Base-by-base conservation (phyloP, 805 yeast species). In the Huiozyma naganishii region DNA sequence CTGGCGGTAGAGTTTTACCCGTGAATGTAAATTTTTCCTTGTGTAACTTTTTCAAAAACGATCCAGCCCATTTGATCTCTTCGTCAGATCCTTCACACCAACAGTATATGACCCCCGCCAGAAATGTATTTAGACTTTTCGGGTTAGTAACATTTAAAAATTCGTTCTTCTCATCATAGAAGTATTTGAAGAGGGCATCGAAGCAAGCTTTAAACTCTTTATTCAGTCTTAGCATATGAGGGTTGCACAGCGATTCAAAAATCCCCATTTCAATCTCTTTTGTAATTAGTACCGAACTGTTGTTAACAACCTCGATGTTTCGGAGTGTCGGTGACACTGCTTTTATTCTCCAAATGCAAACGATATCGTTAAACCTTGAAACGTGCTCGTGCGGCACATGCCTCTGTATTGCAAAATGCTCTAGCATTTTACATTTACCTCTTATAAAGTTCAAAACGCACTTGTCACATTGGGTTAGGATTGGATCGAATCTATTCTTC, bases 361-460 rank as follows among this genome's bases (percentile, higher is more conserved):
- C 66, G 36, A 61, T 57, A 36, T 61, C 58, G 46, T 56, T 57
- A 48, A 65, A 66, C 37, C 54, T 53, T 7, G 58, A 50, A 3
- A 66, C 64, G 45, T 64, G 59, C 39, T 68, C 69, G 67, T 74
- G 73, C 2, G 67, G 62, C 1, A 77, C 67, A 9, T 68, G 67
- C 55, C 85, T 66, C 29, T 69, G 65, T 5, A 69, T 55, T 2
- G 76, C 66, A 53, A 82, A 79, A 34, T 71, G 74, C 41, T 72
- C 66, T 39, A 76, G 63, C 44, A 81, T 59, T 23, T 62, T 61
- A 10, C 77, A 70, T 51, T 79, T 69, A 4, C 79, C 77, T 36
- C 65, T 57, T 46, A 77, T 76, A 51, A 79, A 83, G 29, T 68
- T 59, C 23, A 65, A 47, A 6, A 78, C 63, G 60, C 92, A 83